These are phyloP conservation scores for Dendrobium nobile DNA, from an alignment of 106 monocot genomes.

Conservation along the genomic window DNA sequence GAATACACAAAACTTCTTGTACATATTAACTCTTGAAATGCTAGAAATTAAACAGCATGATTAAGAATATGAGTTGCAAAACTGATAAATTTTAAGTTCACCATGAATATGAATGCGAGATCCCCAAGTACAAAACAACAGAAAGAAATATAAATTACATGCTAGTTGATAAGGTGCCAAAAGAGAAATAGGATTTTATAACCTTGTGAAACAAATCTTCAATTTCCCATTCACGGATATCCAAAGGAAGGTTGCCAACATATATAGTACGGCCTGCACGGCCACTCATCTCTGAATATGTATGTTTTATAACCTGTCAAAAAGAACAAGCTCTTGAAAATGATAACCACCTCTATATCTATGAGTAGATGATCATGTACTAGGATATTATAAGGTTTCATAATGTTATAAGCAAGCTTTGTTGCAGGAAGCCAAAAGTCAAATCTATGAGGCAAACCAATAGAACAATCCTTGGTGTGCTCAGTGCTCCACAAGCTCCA, in stretches of 20 bases:
- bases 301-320: slow-evolving; percentile 11
- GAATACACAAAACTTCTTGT: not conserved
- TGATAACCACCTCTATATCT: not conserved
- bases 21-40: not conserved
- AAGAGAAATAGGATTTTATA: slow-evolving; percentile 6
- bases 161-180: not conserved
- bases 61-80: not conserved
- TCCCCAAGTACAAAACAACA: not conserved
- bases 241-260: slow-evolving; percentile 82
- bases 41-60: not conserved
- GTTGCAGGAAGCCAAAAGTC: slow-evolving; percentile 7
- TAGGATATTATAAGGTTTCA: not conserved
- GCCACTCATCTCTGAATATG: slow-evolving; percentile 44
- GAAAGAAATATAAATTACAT: not conserved
- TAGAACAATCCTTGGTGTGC: slow-evolving; percentile 36
- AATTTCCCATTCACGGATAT: slow-evolving; percentile 66
- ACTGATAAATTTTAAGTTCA: not conserved
- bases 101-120: not conserved
- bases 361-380: not conserved
- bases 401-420: slow-evolving; percentile 6
- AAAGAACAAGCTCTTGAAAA: not conserved
- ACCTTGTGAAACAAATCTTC: slow-evolving; percentile 93
- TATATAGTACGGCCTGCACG: slow-evolving; percentile 64
- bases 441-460: slow-evolving; percentile 56
- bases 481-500: slow-evolving; percentile 72